A percentile compares a stretch with the other conserved stretches of the same genome.
These are phyloP conservation scores for Aegilops bicornis DNA, from an alignment of 176 grass and related monocot species.

Conservation along the genomic window DNA sequence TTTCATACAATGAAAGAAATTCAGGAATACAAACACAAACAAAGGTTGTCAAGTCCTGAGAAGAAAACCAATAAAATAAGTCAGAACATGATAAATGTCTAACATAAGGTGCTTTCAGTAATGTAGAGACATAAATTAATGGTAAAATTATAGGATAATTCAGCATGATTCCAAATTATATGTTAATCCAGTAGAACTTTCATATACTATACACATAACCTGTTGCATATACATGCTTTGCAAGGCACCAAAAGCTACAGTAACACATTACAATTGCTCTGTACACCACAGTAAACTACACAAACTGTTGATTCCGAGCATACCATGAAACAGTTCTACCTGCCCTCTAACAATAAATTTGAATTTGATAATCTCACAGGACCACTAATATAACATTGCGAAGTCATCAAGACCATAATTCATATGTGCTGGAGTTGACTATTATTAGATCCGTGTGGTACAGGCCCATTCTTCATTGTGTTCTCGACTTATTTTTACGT, in stretches of 20 bases:
- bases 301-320: neutral
- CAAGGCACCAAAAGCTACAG: neutral
- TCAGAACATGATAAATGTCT: neutral
- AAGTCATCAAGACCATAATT: conserved; percentile 16
- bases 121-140: conserved; percentile 10
- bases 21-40: conserved; percentile 98
- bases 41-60: conserved; percentile 96
- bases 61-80: conserved; percentile 23
- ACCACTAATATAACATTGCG: neutral
- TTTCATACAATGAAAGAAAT: conserved; percentile 99
- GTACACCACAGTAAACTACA: neutral
- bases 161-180: neutral
- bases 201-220: neutral
- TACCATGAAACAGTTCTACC: neutral
- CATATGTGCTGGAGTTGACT: neutral
- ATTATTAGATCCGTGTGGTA: neutral
- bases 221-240: neutral
- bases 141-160: conserved; percentile 2
- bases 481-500: neutral
- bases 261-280: neutral
- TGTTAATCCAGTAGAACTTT: neutral
- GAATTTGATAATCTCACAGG: conserved; percentile 2
- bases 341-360: neutral
- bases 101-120: conserved; percentile 6
- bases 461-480: neutral